Evolutionary conservation across 805 yeast species (phyloP), one percentile per base, ranked within the genome.

Genomic region (Cyberlindnera subsufficiens): DNA sequence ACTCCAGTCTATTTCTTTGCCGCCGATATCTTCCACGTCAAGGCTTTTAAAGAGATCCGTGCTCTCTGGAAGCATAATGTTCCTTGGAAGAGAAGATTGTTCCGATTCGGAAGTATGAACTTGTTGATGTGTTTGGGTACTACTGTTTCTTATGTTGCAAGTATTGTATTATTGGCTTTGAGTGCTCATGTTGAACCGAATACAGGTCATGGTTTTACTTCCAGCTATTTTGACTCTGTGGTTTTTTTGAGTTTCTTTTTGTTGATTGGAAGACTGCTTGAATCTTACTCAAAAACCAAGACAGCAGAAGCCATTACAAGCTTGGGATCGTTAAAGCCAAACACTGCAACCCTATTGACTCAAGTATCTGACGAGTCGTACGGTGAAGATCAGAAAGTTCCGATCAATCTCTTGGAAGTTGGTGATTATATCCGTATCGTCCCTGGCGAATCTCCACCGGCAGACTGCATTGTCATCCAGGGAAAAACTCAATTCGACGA

Each of bases 51-150:
- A 39, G 91, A 84, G 54, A 49, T 84, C 3, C 55, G 67, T 42
- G 65, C 77, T 3, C 57, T 84, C 27, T 83, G 87, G 86, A 56
- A 65, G 14, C 66, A 69, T 35, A 74, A 73, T 31, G 79, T 75
- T 37, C 64, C 80, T 1, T 77, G 80, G 72, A 64, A 56, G 18
- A 70, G 76, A 49, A 64, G 89, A 33, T 47, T 84, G 14, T 72
- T 84, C 48, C 72, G 73, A 52, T 85, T 85, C 60, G 95, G 95
- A 3, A 81, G 89, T 3, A 85, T 85, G 91, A 83, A 75, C 55
- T 58, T 84, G 48, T 69, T 85, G 49, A 80, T 85, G 82, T 71
- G 77, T 39, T 61, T 84, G 38, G 93, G 93, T 10, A 85, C 91
- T 0, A 64, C 84, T 0, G 78, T 85, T 18, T 78, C 91, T 1